These are phyloP conservation scores for Cercospora beticola DNA, from an alignment of 2,329 filamentous ascomycete species.

Conservation along the genomic window DNA sequence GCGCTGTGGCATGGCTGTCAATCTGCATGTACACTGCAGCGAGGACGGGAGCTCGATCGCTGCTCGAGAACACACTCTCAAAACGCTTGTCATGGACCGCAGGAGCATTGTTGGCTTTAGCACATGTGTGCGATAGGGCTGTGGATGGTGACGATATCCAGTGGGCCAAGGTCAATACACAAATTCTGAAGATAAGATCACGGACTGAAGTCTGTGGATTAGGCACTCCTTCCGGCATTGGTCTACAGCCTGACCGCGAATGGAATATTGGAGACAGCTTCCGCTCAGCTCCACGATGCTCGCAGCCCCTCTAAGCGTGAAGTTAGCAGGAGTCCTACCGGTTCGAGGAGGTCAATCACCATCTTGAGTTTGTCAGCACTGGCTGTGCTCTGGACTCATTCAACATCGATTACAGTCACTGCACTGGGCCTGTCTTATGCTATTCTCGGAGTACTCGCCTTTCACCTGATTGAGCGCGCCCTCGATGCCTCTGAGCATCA, in stretches of 20 bases:
- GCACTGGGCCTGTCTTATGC: constrained; percentile 46
- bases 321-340: neutral
- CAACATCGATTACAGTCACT: constrained; percentile 38
- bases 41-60: constrained; percentile 32
- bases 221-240: constrained; percentile 34
- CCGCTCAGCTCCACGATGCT: neutral
- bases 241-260: constrained; percentile 25
- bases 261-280: constrained; percentile 21
- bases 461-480: constrained; percentile 44
- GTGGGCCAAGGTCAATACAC: constrained; percentile 45
- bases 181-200: constrained; percentile 26
- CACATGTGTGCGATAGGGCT: constrained; percentile 47
- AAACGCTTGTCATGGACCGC: constrained; percentile 41
- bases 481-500: constrained; percentile 22
- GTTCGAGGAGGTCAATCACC: constrained; percentile 34
- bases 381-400: constrained; percentile 38
- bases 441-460: constrained; percentile 42
- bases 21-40: constrained; percentile 41
- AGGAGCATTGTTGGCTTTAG: constrained; percentile 45
- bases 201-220: constrained; percentile 18
- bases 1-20: constrained; percentile 44
- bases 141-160: constrained; percentile 46
- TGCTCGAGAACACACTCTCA: constrained; percentile 29
- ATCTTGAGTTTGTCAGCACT: constrained; percentile 40
- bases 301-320: neutral